Evolutionary conservation across 345 rosid species (phyloP), one percentile per base, ranked within the genome.

Genomic region (Aegle marmelos): DNA sequence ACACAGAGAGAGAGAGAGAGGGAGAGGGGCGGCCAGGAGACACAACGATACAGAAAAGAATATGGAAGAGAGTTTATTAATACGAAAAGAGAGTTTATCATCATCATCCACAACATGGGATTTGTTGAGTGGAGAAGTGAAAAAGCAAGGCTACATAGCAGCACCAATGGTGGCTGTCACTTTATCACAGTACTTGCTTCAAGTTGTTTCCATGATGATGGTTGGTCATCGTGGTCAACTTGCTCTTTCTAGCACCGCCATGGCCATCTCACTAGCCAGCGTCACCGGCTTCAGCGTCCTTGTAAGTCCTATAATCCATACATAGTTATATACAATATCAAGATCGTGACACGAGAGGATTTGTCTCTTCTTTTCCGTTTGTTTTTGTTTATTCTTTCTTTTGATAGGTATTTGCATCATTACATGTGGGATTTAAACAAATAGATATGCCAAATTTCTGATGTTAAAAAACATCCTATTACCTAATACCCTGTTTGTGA

Each of bases 151-250:
- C 11, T 80, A 65, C 76, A 68, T 92, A 71, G 97, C 96, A 2
- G 90, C 77, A 2, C 97, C 97, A 0, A 90, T 94, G 94, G 83
- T 94, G 71, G 92, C 91, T 0, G 91, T 92, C 2, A 83, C 70
- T 72, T 76, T 85, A 1, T 91, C 94, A 0, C 90, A 82, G 86
- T 89, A 85, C 76, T 73, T 85, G 30, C 66, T 90, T 68, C 97
- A 90, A 76, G 79, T 94, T 2, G 78, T 91, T 16, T 86, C 97
- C 1, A 76, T 88, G 9, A 90, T 89, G 89, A 91, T 94, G 95
- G 92, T 85, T 14, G 98, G 97, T 78, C 98, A 90, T 75, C 92
- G 91, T 50, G 91, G 94, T 9, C 85, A 91, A 82, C 95, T 93
- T 16, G 76, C 57, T 36, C 95, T 94, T 69, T 87, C 98, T 4